Conservation (phyloP, 768 basidiomycete species). For the Boletus rex-veris region DNA sequence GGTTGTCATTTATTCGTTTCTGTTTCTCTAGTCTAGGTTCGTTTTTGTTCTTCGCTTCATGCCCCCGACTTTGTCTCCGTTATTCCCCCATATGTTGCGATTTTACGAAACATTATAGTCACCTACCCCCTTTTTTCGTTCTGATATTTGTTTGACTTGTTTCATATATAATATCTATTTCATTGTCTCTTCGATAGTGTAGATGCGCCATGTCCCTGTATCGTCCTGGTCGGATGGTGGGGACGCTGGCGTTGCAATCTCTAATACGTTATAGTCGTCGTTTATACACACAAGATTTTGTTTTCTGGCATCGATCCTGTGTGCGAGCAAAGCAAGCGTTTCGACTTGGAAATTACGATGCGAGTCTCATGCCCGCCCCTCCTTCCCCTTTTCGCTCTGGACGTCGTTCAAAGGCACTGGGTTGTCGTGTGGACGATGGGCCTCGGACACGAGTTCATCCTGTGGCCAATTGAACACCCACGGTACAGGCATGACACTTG, state of each 20-base stretch:
- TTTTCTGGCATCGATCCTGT: neutral
- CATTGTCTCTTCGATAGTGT: slow-evolving; percentile 22
- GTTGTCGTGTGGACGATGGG: no score
- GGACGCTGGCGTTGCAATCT: slow-evolving; percentile 17
- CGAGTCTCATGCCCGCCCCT: no score
- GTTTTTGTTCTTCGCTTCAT: slow-evolving; percentile 7
- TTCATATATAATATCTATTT: slow-evolving; percentile 33
- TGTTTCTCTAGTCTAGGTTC: slow-evolving; percentile 13
- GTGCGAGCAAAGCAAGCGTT: no score
- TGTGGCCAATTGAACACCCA: no score
- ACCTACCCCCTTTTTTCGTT: slow-evolving; percentile 7
- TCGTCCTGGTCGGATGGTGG: neutral
- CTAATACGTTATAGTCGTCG: slow-evolving; percentile 36
- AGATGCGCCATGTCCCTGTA: slow-evolving; percentile 17
- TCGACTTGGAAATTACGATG: no score
- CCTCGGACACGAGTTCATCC: no score
- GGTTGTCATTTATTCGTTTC: slow-evolving; percentile 27
- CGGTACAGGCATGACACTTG: no score
- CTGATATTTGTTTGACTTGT: slow-evolving; percentile 20
- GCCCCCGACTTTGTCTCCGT: neutral
- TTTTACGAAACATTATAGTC: slow-evolving; percentile 18
- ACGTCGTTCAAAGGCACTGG: no score
- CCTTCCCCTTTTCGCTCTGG: no score
- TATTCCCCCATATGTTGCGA: slow-evolving; percentile 13
- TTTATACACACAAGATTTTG: slow-evolving; percentile 23